A percentile compares a stretch with the other conserved stretches of the same genome.
These are phyloP conservation scores for Lipomyces orientalis DNA, from an alignment of 805 yeast genomes.

Conservation along the genomic window DNA sequence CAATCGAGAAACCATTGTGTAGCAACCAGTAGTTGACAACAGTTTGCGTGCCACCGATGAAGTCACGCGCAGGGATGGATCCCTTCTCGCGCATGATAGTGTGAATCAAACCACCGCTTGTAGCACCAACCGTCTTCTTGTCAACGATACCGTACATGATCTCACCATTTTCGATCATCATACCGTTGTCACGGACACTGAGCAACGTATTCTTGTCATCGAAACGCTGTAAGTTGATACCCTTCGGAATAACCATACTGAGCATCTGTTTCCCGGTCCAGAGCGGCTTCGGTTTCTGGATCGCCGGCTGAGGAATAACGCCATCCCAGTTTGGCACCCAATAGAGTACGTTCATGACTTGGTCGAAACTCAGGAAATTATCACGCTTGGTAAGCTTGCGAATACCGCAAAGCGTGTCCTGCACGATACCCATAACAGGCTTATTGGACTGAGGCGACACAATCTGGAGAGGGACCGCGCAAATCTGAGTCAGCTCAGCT, in stretches of 20 bases:
- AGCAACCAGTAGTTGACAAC: constrained; percentile 96
- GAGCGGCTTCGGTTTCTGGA: constrained; percentile 89
- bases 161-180: constrained; percentile 94
- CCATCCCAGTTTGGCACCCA: constrained; percentile 99
- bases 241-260: constrained; percentile 92
- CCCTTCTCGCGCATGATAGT: constrained; percentile 98
- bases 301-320: constrained; percentile 92
- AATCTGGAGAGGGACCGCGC: constrained; percentile 97
- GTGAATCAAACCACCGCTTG: constrained; percentile 97
- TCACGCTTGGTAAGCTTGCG: constrained; percentile 95
- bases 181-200: constrained; percentile 92
- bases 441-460: constrained; percentile 98
- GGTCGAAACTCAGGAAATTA: constrained; percentile 83
- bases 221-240: constrained; percentile 91
- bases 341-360: constrained; percentile 93
- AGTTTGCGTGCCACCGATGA: constrained; percentile 91
- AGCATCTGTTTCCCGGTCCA: constrained; percentile 98
- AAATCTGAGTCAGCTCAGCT: constrained; percentile 91
- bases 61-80: constrained; percentile 82
- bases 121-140: constrained; percentile 97
- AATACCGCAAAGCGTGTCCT: constrained; percentile 96
- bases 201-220: constrained; percentile 85
- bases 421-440: constrained; percentile 99
- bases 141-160: constrained; percentile 97
- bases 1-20: constrained; percentile 97